Evolutionary conservation across 2,329 filamentous ascomycete genomes (phyloP).

Genomic region (Trichoderma sp.): DNA sequence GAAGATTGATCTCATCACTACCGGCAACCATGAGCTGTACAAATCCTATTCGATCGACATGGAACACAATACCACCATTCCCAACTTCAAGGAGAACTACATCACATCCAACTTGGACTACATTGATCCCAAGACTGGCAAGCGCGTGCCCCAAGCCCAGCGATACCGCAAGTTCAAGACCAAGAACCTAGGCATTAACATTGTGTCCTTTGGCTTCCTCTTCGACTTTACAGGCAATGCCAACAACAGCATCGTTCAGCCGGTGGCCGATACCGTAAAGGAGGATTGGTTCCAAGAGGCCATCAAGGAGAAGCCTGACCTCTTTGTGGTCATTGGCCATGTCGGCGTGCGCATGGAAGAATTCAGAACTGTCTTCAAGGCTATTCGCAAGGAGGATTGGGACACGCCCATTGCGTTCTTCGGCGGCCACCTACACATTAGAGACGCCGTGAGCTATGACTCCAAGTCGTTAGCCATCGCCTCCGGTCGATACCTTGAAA

Average conservation of each 20-base stretch:
- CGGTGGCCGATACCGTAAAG: constrained; percentile 75
- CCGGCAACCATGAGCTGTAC: constrained; percentile 96
- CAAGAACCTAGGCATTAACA: constrained; percentile 78
- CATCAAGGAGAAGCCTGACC: constrained; percentile 78
- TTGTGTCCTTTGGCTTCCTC: constrained; percentile 89
- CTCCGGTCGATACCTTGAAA: constrained; percentile 91
- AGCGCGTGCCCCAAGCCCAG: constrained; percentile 72
- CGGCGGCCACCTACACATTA: constrained; percentile 85
- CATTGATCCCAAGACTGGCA: constrained; percentile 66
- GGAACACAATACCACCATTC: constrained; percentile 78
- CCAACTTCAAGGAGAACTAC: constrained; percentile 77
- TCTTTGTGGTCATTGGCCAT: constrained; percentile 86
- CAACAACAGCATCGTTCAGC: constrained; percentile 84
- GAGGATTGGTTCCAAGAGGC: constrained; percentile 87
- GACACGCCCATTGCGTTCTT: constrained; percentile 88
- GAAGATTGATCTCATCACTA: constrained; percentile 77
- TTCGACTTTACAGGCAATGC: constrained; percentile 91
- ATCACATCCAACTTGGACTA: constrained; percentile 93
- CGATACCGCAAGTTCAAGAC: constrained; percentile 89
- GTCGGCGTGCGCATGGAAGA: constrained; percentile 79
- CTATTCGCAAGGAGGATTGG: constrained; percentile 73
- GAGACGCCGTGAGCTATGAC: constrained; percentile 80
- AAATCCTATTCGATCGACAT: constrained; percentile 71
- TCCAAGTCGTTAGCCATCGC: constrained; percentile 74
- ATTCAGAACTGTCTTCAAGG: constrained; percentile 72